Conservation (phyloP, 176 grass and related monocot species). For the Aechmea fasciata region DNA sequence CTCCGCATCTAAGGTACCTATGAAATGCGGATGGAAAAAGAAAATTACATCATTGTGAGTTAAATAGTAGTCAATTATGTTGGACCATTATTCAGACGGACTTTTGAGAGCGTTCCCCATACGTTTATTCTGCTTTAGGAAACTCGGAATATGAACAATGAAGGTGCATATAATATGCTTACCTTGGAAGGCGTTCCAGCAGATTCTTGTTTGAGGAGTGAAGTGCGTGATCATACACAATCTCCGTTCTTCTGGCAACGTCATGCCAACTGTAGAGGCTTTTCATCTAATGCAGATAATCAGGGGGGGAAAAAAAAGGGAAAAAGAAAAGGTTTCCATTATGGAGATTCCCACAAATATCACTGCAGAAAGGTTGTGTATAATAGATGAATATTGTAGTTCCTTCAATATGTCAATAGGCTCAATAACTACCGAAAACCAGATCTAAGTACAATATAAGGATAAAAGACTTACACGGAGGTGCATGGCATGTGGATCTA, state of each 20-base stretch:
- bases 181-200: slow-evolving; percentile 63
- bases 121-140: not conserved
- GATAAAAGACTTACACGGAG: slow-evolving; percentile 36
- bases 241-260: slow-evolving; percentile 85
- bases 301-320: not conserved
- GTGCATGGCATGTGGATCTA: slow-evolving; percentile 87
- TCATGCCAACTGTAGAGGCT: slow-evolving; percentile 92
- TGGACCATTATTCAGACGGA: not conserved
- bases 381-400: not conserved
- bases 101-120: not conserved
- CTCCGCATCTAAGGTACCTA: slow-evolving; percentile 75
- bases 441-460: not conserved
- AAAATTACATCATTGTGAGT: slow-evolving; percentile 3
- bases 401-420: not conserved
- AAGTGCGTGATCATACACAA: slow-evolving; percentile 67
- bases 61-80: not conserved
- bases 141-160: slow-evolving; percentile 5
- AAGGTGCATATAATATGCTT: slow-evolving; percentile 14
- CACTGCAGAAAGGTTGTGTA: not conserved
- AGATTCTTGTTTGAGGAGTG: slow-evolving; percentile 44
- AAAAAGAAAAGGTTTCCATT: not conserved
- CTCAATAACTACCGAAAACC: not conserved
- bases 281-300: slow-evolving; percentile 55
- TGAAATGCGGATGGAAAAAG: slow-evolving; percentile 4
- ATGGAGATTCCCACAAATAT: not conserved